Base-by-base conservation (phyloP, 1,284 basidiomycete species). In the Rhodofomes roseus region DNA sequence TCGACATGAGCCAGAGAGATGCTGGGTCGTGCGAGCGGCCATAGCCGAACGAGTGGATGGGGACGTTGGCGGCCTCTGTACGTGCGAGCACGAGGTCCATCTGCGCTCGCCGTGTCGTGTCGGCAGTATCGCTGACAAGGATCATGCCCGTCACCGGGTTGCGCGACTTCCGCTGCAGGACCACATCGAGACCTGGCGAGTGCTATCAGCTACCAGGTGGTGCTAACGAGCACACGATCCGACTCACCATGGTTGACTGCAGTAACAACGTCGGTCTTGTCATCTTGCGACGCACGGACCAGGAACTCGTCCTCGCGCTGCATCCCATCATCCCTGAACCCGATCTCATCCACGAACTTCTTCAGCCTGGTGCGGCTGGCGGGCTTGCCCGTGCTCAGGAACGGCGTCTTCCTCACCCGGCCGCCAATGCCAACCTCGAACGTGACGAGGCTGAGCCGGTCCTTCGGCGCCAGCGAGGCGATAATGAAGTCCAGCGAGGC, bases 1-100 rank as follows among this genome's bases (percentile, higher is more conserved):
- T 98, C 12, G 95, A 97, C 80, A 99, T 94, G 48, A 98, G 86
- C 96, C 96, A 99, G 18, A 99, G 84, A n/a, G 95, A 96, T 2
- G 93, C 93, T 6, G 96, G 96, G 73, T 99, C 96, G 72, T 98
- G 96, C 16, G 92, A 92, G 63, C 94, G 92, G 56, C 96, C 96
- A 71, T 96, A 99, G 52, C 96, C 96, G 65, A 99, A 92, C 1
- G 94, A 92, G 74, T 99, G 96, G 58, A 99, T 96, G 1, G 96
- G 95, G 25, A 96, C 87, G 68, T 94, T 95, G 29, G 93, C 96
- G 3, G 96, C 96, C 70, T 99, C 96, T 0, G 95, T 92, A 46
- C 96, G 89, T 44, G 96, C 95, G 61, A 97, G 89, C 31, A 98
- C 94, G 20, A 99, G 83, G 69, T 98, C 95, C 94, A 99, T 98